phyloP scores from a whole-genome alignment of 805 yeast genomes.

The Zygosaccharomyces kombuchaensis region DNA sequence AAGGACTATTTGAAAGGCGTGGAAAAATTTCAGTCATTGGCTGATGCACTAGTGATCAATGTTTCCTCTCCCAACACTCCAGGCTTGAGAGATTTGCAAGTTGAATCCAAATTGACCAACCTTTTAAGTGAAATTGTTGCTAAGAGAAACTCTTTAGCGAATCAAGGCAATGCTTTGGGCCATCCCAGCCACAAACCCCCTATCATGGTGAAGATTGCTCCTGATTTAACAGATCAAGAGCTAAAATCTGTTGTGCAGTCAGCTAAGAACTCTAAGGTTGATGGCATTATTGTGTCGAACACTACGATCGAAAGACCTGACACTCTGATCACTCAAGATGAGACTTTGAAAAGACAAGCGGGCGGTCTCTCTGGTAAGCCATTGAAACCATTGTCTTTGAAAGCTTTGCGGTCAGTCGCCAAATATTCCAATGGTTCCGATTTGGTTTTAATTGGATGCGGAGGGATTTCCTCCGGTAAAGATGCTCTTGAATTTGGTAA shows the following conservation, averaged over 20 bases:
- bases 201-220: conserved; percentile 86
- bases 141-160: conserved; percentile 57
- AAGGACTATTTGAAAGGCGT: conserved; percentile 85
- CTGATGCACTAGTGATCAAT: conserved; percentile 86
- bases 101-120: conserved; percentile 63
- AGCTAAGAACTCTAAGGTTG: conserved; percentile 71
- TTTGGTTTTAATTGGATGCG: conserved; percentile 84
- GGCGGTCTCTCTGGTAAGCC: conserved; percentile 97
- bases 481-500: conserved; percentile 89
- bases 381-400: conserved; percentile 69
- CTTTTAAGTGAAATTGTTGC: conserved; percentile 63
- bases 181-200: conserved; percentile 53
- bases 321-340: conserved; percentile 46
- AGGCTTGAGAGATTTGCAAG: conserved; percentile 83
- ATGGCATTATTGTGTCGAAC: conserved; percentile 89
- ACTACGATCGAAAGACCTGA: conserved; percentile 86
- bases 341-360: conserved; percentile 46
- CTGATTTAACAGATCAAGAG: conserved; percentile 80
- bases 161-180: conserved; percentile 34
- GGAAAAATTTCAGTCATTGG: conserved; percentile 69
- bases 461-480: conserved; percentile 82
- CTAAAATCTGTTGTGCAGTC: conserved; percentile 77
- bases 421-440: conserved; percentile 70
- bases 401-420: conserved; percentile 66
- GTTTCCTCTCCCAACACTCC: conserved; percentile 97